Percentiles rank a stretch among this genome's conserved stretches.
phyloP scores from a whole-genome alignment of 371 early-diverging fungal genomes.

The Mortierella sp. region DNA sequence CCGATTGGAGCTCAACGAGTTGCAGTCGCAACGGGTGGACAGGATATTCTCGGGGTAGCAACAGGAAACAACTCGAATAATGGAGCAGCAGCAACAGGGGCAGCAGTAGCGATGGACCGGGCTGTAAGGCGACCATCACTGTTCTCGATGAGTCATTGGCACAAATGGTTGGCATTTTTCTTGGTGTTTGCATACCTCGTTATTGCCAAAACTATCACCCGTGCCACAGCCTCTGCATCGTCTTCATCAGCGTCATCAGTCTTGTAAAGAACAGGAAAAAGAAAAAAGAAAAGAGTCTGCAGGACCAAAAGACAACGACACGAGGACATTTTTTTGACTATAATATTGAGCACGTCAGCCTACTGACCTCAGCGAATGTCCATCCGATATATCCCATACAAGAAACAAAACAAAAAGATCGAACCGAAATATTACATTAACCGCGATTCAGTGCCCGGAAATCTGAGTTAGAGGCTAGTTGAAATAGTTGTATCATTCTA shows the following conservation, averaged over 20 bases:
- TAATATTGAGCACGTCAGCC: not conserved
- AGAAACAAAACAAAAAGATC: not conserved
- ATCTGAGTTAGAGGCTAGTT: not conserved
- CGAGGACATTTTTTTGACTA: not conserved
- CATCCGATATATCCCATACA: conserved; percentile 3
- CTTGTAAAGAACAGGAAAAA: conserved; percentile 7
- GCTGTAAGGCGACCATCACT: conserved; percentile 29
- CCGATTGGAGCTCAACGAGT: conserved; percentile 14
- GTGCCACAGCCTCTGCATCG: conserved; percentile 52
- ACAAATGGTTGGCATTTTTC: conserved; percentile 68
- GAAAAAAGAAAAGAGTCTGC: not conserved
- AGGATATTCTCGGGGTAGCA: conserved; percentile 11
- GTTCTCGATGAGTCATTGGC: conserved; percentile 63
- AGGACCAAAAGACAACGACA: not conserved
- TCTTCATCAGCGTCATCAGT: conserved; percentile 18
- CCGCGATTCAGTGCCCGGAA: not conserved
- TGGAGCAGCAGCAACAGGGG: conserved; percentile 45
- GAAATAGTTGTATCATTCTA: not conserved
- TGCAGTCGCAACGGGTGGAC: conserved; percentile 26
- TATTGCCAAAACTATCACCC: conserved; percentile 52
- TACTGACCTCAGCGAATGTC: not conserved
- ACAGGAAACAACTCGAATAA: conserved; percentile 21
- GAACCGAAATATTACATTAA: not conserved
- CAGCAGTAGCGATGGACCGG: conserved; percentile 44
- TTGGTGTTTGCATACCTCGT: conserved; percentile 68